Conservation (phyloP, 805 yeast genomes). For the Candida awuae region DNA sequence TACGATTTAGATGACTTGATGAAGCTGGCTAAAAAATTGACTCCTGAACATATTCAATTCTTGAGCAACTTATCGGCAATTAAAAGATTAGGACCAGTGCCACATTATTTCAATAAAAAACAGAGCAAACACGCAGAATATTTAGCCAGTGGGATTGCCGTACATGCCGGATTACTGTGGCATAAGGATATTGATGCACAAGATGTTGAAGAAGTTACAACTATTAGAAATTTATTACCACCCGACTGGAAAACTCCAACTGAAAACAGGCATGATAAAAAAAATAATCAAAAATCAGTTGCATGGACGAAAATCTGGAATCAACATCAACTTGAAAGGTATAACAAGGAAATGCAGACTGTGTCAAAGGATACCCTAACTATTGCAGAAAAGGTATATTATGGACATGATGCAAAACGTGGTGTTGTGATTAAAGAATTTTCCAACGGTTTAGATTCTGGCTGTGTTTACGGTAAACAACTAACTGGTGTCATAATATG, state of each 20-base stretch:
- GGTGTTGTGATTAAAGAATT: conserved; percentile 61
- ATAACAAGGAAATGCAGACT: conserved; percentile 7
- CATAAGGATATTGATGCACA: conserved; percentile 45
- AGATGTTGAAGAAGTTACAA: conserved; percentile 53
- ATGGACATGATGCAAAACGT: conserved; percentile 83
- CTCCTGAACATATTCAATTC: conserved; percentile 53
- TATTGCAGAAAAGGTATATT: conserved; percentile 43
- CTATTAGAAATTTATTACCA: conserved; percentile 61
- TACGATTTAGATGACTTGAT: conserved; percentile 32
- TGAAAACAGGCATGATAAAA: conserved; percentile 30
- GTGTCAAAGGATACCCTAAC: conserved; percentile 12
- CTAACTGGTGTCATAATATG: conserved; percentile 56
- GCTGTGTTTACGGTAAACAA: conserved; percentile 69
- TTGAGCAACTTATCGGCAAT: conserved; percentile 60
- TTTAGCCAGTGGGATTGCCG: conserved; percentile 46
- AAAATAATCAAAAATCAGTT: conserved; percentile 23
- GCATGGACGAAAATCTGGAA: conserved; percentile 31
- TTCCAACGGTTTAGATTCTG: conserved; percentile 75
- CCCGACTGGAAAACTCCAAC: conserved; percentile 56
- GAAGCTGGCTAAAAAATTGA: conserved; percentile 45
- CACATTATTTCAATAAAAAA: conserved; percentile 30
- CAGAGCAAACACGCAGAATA: conserved; percentile 17
- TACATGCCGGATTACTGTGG: conserved; percentile 81
- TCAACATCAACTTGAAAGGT: conserved; percentile 15
- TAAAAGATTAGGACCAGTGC: conserved; percentile 52